Conservation (phyloP, 2,329 filamentous ascomycete genomes). For the Arachnopeziza araneosa region DNA sequence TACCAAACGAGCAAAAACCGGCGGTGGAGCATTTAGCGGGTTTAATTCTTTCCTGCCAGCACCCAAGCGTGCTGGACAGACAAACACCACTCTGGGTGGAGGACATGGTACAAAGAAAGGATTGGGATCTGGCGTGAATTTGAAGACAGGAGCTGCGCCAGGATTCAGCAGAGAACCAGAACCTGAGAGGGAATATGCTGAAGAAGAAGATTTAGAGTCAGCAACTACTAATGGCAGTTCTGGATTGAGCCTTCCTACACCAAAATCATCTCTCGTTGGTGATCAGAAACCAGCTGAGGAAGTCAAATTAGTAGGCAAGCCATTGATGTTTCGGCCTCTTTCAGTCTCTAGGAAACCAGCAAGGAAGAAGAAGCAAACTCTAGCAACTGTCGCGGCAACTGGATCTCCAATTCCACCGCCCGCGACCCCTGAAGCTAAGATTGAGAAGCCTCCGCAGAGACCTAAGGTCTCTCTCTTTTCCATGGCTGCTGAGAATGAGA, state of each 20-base stretch:
- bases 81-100: constrained; percentile 31
- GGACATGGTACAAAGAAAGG: constrained; percentile 26
- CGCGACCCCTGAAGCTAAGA: constrained; percentile 20
- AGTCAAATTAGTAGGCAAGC: constrained; percentile 67
- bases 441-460: constrained; percentile 35
- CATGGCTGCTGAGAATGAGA: constrained; percentile 40
- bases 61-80: constrained; percentile 57
- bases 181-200: constrained; percentile 16
- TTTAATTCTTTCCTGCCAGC: constrained; percentile 85
- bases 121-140: constrained; percentile 52
- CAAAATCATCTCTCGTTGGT: constrained; percentile 47
- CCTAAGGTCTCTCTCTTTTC: constrained; percentile 69
- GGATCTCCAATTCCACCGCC: constrained; percentile 10
- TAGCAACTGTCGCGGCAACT: constrained; percentile 8
- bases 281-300: constrained; percentile 54
- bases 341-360: constrained; percentile 73
- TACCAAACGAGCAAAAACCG: constrained; percentile 63
- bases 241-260: constrained; percentile 36
- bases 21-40: constrained; percentile 62
- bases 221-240: constrained; percentile 19
- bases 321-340: constrained; percentile 82
- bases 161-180: constrained; percentile 65
- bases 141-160: constrained; percentile 79
- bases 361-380: constrained; percentile 51
- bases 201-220: constrained; percentile 22